Conservation (phyloP, 768 basidiomycete species). For the Naganishia vaughanmartiniae region DNA sequence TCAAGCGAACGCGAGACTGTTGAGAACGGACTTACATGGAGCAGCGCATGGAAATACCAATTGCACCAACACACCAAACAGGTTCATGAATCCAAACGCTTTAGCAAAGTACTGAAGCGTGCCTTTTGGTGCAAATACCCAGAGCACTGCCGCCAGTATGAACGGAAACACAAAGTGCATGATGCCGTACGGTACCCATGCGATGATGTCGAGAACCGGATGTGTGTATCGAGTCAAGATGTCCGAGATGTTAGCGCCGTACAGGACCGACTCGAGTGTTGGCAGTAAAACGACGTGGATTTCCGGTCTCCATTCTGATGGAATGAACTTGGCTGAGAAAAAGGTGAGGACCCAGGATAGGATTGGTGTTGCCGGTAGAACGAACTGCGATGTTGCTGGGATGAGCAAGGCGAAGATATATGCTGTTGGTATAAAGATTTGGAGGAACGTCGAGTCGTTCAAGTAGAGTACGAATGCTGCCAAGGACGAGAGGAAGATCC, state of each 20-base stretch:
- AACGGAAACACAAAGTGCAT: slow-evolving; percentile 85
- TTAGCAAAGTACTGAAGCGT: slow-evolving; percentile 78
- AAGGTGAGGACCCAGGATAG: slow-evolving; percentile 82
- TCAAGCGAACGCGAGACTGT: neutral
- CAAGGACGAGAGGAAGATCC: slow-evolving; percentile 78
- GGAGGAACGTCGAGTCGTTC: slow-evolving; percentile 63
- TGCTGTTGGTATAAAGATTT: slow-evolving; percentile 71
- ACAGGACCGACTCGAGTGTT: slow-evolving; percentile 88
- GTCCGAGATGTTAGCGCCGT: slow-evolving; percentile 96
- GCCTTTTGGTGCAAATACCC: slow-evolving; percentile 81
- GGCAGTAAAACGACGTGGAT: slow-evolving; percentile 91
- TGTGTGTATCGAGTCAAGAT: slow-evolving; percentile 93
- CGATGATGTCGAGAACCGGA: slow-evolving; percentile 83
- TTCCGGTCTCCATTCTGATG: slow-evolving; percentile 67
- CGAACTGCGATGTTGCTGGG: slow-evolving; percentile 85
- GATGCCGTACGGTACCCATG: slow-evolving; percentile 97
- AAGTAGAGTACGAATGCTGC: slow-evolving; percentile 86
- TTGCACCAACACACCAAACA: slow-evolving; percentile 80
- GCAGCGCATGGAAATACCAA: slow-evolving; percentile 87
- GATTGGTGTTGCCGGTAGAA: slow-evolving; percentile 78
- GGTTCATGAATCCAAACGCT: slow-evolving; percentile 89
- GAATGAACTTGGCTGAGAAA: slow-evolving; percentile 83
- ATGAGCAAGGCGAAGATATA: slow-evolving; percentile 70
- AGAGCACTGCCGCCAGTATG: slow-evolving; percentile 76
- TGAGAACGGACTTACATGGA: slow-evolving; percentile 58